A percentile compares a stretch with the other conserved stretches of the same genome.
These are phyloP conservation scores for Apiospora hydei DNA, from an alignment of 2,329 filamentous ascomycete species.

Conservation along the genomic window DNA sequence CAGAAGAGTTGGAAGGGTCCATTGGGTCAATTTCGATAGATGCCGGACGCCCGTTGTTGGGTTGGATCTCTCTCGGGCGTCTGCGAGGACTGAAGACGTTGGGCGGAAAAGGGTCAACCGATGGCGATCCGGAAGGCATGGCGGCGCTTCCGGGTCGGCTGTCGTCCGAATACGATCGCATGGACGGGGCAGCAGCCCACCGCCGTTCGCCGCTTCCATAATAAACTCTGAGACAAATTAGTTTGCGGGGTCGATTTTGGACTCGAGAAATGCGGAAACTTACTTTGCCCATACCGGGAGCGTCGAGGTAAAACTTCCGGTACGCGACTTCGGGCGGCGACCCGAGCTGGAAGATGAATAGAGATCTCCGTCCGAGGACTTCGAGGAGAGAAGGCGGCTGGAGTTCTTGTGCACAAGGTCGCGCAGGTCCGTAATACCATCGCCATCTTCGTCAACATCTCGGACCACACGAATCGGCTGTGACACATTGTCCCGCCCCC, in stretches of 20 bases:
- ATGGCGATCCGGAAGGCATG: slow-evolving; percentile 54
- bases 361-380: slow-evolving; percentile 59
- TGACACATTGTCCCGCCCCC: slow-evolving; percentile 42
- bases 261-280: slow-evolving; percentile 27
- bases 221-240: slow-evolving; percentile 60
- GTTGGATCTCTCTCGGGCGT: slow-evolving; percentile 40
- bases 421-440: slow-evolving; percentile 67
- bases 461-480: slow-evolving; percentile 55
- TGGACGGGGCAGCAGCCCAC: slow-evolving; percentile 56
- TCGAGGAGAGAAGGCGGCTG: slow-evolving; percentile 59
- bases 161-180: slow-evolving; percentile 55
- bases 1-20: slow-evolving; percentile 32
- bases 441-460: slow-evolving; percentile 69
- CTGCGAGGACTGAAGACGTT: slow-evolving; percentile 41
- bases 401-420: slow-evolving; percentile 60
- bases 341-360: slow-evolving; percentile 59
- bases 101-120: slow-evolving; percentile 54
- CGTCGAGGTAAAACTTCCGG: slow-evolving; percentile 53
- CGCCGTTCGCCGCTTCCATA: slow-evolving; percentile 71
- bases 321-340: slow-evolving; percentile 30
- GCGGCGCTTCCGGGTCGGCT: slow-evolving; percentile 54
- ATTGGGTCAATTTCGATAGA: slow-evolving; percentile 53
- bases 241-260: slow-evolving; percentile 13
- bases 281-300: slow-evolving; percentile 64
- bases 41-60: slow-evolving; percentile 41